Conservation (phyloP, 306 rosid species). For the Fragaria iinumae region DNA sequence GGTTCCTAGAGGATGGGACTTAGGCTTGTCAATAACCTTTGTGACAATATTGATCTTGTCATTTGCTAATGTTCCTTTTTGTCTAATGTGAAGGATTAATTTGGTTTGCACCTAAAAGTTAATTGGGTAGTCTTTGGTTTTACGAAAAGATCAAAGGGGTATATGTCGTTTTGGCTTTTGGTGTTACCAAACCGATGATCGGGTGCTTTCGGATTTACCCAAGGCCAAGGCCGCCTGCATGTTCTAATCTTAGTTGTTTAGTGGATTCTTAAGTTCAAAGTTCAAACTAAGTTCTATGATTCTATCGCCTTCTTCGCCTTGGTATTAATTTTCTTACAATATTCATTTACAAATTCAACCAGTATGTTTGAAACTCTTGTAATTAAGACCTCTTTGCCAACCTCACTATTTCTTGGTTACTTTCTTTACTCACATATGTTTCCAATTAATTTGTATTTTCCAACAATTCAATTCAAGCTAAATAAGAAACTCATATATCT, state of each 20-base stretch:
- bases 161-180: too few species aligned
- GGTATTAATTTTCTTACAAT: background rate
- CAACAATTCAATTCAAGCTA: too few species aligned
- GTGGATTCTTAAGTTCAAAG: background rate
- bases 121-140: background rate
- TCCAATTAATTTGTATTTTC: background rate
- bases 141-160: background rate
- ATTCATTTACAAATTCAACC: background rate
- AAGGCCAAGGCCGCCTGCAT: background rate
- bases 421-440: too few species aligned
- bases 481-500: too few species aligned
- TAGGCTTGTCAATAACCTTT: background rate
- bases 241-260: background rate
- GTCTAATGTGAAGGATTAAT: background rate
- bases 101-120: background rate
- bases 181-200: too few species aligned
- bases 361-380: too few species aligned
- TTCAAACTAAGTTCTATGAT: background rate
- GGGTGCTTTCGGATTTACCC: background rate
- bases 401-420: too few species aligned
- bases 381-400: background rate
- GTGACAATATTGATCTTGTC: background rate
- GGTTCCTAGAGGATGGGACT: background rate
- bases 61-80: background rate
- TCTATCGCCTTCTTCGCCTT: background rate